phyloP scores from a whole-genome alignment of 1,284 basidiomycete species.

The Microstroma glucosiphilum region DNA sequence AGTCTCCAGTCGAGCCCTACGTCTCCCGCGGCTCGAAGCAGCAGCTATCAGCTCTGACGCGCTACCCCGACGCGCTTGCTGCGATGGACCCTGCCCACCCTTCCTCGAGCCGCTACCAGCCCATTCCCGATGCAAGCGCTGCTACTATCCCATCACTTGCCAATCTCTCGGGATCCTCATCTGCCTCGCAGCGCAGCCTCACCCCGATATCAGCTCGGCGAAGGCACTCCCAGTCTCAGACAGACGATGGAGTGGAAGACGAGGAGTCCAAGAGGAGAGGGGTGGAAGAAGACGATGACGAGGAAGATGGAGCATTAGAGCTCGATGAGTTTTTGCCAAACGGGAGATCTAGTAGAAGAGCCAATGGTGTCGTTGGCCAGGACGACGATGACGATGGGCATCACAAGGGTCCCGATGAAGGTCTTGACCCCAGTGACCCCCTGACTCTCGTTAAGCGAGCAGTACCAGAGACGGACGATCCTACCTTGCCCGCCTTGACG shows the following conservation, averaged over 20 bases:
- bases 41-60: too few species aligned
- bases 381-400: conserved; percentile 2
- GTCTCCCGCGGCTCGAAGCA: too few species aligned
- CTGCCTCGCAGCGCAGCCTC: too few species aligned
- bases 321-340: background rate
- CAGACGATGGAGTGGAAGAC: background rate
- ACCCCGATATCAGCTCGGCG: too few species aligned
- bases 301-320: background rate
- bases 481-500: conserved; percentile 56
- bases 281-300: background rate
- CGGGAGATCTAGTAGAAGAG: background rate
- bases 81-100: too few species aligned
- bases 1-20: too few species aligned
- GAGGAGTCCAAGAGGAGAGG: background rate
- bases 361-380: background rate
- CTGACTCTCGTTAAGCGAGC: conserved; percentile 47
- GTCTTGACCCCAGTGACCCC: conserved; percentile 25
- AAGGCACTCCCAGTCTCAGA: background rate
- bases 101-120: too few species aligned
- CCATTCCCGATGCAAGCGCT: too few species aligned
- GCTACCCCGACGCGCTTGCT: too few species aligned
- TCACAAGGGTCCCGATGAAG: background rate
- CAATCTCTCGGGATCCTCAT: too few species aligned
- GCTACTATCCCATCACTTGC: too few species aligned
- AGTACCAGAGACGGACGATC: conserved; percentile 57